These are phyloP conservation scores for Acaromyces ingoldii DNA, from an alignment of 1,284 basidiomycete genomes.

Conservation along the genomic window DNA sequence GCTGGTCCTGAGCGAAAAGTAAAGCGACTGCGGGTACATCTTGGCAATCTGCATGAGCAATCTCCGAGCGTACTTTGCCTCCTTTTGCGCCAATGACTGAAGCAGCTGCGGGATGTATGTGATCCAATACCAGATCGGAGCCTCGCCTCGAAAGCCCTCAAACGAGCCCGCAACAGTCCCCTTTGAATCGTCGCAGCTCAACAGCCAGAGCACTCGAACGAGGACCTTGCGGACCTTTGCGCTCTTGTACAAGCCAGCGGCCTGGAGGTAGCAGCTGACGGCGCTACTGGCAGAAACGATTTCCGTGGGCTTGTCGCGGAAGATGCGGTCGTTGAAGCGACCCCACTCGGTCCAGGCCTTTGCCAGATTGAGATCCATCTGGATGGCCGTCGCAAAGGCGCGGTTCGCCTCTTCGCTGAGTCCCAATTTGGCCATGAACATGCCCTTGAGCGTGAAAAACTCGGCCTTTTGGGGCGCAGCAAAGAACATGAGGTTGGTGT, in stretches of 20 bases:
- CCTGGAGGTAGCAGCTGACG: slow-evolving; percentile 95
- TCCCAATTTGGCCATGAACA: slow-evolving; percentile 88
- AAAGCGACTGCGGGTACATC: slow-evolving; percentile 90
- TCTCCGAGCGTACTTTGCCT: slow-evolving; percentile 86
- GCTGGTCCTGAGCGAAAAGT: slow-evolving; percentile 88
- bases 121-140: slow-evolving; percentile 99
- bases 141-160: slow-evolving; percentile 92
- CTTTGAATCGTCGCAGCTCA: slow-evolving; percentile 80
- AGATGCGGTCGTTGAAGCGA: slow-evolving; percentile 85
- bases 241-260: slow-evolving; percentile 90
- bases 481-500: slow-evolving; percentile 99
- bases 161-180: slow-evolving; percentile 79
- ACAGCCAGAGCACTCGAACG: slow-evolving; percentile 89
- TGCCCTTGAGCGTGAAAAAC: slow-evolving; percentile 98
- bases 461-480: slow-evolving; percentile 91
- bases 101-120: slow-evolving; percentile 95
- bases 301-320: slow-evolving; percentile 59
- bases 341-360: slow-evolving; percentile 99
- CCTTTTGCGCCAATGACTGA: slow-evolving; percentile 79
- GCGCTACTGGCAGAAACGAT: slow-evolving; percentile 70
- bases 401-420: slow-evolving; percentile 85
- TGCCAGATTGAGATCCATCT: slow-evolving; percentile 87
- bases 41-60: slow-evolving; percentile 87
- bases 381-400: slow-evolving; percentile 70
- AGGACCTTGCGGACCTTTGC: slow-evolving; percentile 88